phyloP scores from a whole-genome alignment of 495 filamentous ascomycete species.

The Niebla homalea region DNA sequence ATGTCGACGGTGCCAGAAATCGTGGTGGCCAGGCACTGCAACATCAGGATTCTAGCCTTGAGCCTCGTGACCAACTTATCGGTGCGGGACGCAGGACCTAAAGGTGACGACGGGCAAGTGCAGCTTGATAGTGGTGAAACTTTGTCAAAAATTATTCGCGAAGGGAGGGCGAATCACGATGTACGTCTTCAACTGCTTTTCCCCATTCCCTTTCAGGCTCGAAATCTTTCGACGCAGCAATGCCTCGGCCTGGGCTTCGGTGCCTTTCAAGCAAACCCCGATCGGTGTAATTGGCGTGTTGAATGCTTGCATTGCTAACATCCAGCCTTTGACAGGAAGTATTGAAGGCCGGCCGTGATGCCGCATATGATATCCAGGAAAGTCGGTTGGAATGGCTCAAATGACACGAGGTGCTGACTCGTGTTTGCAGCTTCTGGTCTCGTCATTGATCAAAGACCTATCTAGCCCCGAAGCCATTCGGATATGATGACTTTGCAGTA shows the following conservation, averaged over 20 bases:
- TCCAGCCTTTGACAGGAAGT: slow-evolving; percentile 38
- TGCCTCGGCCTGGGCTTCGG: too few species aligned
- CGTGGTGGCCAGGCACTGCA: slow-evolving; percentile 57
- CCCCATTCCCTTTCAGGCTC: too few species aligned
- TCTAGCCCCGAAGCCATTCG: too few species aligned
- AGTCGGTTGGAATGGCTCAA: slow-evolving; percentile 3
- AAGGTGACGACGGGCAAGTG: slow-evolving; percentile 42
- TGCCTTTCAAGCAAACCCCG: too few species aligned
- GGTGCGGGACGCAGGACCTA: slow-evolving; percentile 48
- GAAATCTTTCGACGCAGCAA: too few species aligned
- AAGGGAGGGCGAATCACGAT: slow-evolving; percentile 55
- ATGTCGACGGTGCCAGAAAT: slow-evolving; percentile 75
- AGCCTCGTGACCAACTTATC: slow-evolving; percentile 67
- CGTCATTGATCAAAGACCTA: too few species aligned
- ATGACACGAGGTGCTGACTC: too few species aligned
- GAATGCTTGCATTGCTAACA: too few species aligned
- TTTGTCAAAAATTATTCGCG: slow-evolving; percentile 40
- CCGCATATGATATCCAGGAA: slow-evolving; percentile 59
- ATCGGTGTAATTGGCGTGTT: too few species aligned
- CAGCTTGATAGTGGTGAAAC: slow-evolving; percentile 31
- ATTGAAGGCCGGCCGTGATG: slow-evolving; percentile 46
- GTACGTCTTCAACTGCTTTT: too few species aligned
- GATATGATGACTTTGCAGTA: too few species aligned
- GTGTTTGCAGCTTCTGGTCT: too few species aligned
- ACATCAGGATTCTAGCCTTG: slow-evolving; percentile 55